Percentiles rank a stretch among this genome's conserved stretches.
phyloP scores from a whole-genome alignment of 2,329 filamentous ascomycete species.

The Paecilomyces formosus region DNA sequence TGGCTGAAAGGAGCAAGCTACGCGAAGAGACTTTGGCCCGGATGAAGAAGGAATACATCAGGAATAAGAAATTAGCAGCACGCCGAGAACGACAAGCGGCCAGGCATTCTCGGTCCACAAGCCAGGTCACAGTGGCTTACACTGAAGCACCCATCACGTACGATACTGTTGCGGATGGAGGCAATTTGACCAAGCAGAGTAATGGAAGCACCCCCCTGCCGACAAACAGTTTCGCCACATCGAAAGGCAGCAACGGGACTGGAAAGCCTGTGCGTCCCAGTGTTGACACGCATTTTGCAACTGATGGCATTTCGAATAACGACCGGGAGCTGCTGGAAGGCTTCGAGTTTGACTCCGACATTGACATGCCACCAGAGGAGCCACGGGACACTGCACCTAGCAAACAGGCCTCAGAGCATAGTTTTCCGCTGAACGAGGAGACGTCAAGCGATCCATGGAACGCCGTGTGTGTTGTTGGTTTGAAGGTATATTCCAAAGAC shows the following conservation, averaged over 20 bases:
- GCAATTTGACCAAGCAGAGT: background rate
- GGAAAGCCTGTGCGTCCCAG: slow-evolving; percentile 13
- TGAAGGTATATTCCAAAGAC: slow-evolving; percentile 51
- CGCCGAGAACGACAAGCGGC: slow-evolving; percentile 23
- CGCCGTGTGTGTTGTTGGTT: slow-evolving; percentile 52
- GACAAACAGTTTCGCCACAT: background rate
- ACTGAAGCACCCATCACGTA: background rate
- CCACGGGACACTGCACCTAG: slow-evolving; percentile 5
- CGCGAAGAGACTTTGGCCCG: slow-evolving; percentile 30
- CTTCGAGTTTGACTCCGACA: slow-evolving; percentile 36
- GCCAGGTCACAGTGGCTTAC: background rate
- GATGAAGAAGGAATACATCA: slow-evolving; percentile 35
- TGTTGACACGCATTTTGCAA: slow-evolving; percentile 17
- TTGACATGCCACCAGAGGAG: slow-evolving; percentile 32
- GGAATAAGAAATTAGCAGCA: slow-evolving; percentile 27
- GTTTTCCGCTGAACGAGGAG: slow-evolving; percentile 6
- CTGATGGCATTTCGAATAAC: slow-evolving; percentile 13
- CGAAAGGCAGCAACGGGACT: background rate
- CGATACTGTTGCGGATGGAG: background rate
- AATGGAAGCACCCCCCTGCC: background rate
- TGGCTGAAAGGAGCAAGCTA: slow-evolving; percentile 26
- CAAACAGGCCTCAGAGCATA: background rate
- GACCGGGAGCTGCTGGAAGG: slow-evolving; percentile 30
- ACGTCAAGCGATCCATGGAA: slow-evolving; percentile 46
- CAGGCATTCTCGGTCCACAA: slow-evolving; percentile 12